These are phyloP conservation scores for Talaromyces sp. DNA, from an alignment of 2,329 filamentous ascomycete genomes.

Conservation along the genomic window DNA sequence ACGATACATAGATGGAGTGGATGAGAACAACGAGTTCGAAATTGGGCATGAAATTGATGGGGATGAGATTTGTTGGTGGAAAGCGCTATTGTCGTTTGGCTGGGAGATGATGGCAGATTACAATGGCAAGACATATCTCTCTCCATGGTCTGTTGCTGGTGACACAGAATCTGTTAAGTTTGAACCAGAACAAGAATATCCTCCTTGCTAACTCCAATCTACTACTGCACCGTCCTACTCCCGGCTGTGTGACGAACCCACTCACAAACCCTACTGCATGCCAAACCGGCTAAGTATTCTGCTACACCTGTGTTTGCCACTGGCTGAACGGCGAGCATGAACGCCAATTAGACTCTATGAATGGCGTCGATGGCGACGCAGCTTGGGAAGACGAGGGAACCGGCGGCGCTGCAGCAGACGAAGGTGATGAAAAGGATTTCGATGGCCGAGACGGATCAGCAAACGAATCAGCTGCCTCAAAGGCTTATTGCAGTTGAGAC, in stretches of 20 bases:
- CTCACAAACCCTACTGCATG: slow-evolving; percentile 88
- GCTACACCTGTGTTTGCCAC: slow-evolving; percentile 90
- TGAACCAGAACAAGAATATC: no score
- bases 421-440: slow-evolving; percentile 33
- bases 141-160: not conserved
- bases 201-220: no score
- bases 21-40: not conserved
- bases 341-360: slow-evolving; percentile 80
- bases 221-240: no score
- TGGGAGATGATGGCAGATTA: not conserved
- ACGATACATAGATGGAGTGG: not conserved
- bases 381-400: slow-evolving; percentile 43
- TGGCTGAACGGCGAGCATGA: slow-evolving; percentile 87
- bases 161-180: no score
- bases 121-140: not conserved
- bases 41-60: not conserved
- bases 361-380: slow-evolving; percentile 54
- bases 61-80: not conserved
- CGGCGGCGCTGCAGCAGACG: slow-evolving; percentile 21
- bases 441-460: not conserved
- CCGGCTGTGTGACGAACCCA: slow-evolving; percentile 36
- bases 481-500: slow-evolving; percentile 26
- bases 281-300: slow-evolving; percentile 91
- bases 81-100: not conserved
- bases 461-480: not conserved